Base-by-base conservation (phyloP, 306 rosid genomes). In the Fragaria iinumae region DNA sequence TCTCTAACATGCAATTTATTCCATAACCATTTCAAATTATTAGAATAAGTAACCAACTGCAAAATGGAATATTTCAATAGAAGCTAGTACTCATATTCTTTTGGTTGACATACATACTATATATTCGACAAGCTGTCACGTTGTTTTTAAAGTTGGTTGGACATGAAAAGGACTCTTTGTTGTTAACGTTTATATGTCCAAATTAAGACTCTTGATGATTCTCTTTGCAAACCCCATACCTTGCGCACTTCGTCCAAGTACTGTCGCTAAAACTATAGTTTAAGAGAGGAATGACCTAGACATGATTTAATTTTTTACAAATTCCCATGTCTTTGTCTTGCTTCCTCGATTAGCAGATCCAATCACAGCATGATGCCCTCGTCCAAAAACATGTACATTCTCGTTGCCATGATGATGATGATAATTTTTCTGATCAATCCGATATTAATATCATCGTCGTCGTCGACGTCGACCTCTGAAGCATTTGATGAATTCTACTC, bases 321-420 rank as follows among this genome's bases (percentile, higher is more conserved):
- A 25, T 60, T 18, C 62, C 72, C 52, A 79, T 79, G 82, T 80
- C 81, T 67, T 63, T 76, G 83, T 80, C 79, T 60, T 67, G 1
- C 43, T 64, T 36, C 25, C 59, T 47, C 20, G 1, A 2, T 75
- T 7, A 49, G 16, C 3, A 4, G 48, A 49, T 65, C 60, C 11
- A 7, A 71, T 50, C 78, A 48, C 21, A 50, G 80, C 77, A 87
- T 88, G 90, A 73, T 16, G 90, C 63, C 25, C 65, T 73, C 80
- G 56, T 10, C 18, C 45, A 39, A 71, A 65, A 69, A 69, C 11
- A n/a, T n/a, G 25, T 43, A 69, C 47, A 18, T 12, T 13, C 49
- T 69, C 13, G 56, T 77, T 45, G 6, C 45, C 4, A 36, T 9
- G 44, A 29, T 13, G 67, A 14, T 2, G 43, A 48, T 32, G 44